phyloP scores from a whole-genome alignment of 441 rosid species.

The Melastoma candidum region DNA sequence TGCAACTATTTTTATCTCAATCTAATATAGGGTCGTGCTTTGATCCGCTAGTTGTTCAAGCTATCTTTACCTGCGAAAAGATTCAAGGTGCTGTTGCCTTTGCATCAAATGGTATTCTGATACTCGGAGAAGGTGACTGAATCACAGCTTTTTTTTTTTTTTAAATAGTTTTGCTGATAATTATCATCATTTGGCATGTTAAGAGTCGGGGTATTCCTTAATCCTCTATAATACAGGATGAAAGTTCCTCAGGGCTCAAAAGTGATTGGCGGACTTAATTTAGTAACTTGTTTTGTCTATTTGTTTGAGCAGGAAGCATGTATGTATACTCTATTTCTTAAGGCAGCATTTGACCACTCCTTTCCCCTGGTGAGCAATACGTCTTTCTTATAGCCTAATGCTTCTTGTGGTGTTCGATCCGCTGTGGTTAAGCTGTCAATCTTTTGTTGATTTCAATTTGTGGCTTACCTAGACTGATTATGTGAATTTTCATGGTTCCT shows the following conservation, averaged over 20 bases:
- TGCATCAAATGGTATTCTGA: conserved; percentile 40
- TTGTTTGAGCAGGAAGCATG: conserved; percentile 38
- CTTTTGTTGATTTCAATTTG: conserved; percentile 28
- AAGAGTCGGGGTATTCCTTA: neutral
- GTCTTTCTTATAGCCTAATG: neutral
- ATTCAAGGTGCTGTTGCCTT: conserved; percentile 45
- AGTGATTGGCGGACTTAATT: neutral
- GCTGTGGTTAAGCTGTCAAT: conserved; percentile 2
- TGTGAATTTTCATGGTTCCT: too few relatives aligned
- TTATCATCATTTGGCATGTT: neutral
- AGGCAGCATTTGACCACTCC: conserved; percentile 21
- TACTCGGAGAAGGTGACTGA: conserved; percentile 61
- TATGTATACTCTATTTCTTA: conserved; percentile 46
- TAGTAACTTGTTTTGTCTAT: conserved; percentile 1
- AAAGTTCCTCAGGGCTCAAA: too few relatives aligned
- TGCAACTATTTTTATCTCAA: neutral
- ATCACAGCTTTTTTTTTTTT: too few relatives aligned
- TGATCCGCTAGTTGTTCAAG: conserved; percentile 34
- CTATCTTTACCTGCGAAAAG: conserved; percentile 53
- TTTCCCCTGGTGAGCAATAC: conserved; percentile 31
- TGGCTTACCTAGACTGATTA: conserved; percentile 6
- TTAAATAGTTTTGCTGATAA: neutral
- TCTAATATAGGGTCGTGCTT: neutral
- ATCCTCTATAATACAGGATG: too few relatives aligned
- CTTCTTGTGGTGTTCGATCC: conserved; percentile 1